A percentile compares a stretch with the other conserved stretches of the same genome.
Conservation (phyloP, 768 basidiomycete species). For the Coprinellus micaceus region DNA sequence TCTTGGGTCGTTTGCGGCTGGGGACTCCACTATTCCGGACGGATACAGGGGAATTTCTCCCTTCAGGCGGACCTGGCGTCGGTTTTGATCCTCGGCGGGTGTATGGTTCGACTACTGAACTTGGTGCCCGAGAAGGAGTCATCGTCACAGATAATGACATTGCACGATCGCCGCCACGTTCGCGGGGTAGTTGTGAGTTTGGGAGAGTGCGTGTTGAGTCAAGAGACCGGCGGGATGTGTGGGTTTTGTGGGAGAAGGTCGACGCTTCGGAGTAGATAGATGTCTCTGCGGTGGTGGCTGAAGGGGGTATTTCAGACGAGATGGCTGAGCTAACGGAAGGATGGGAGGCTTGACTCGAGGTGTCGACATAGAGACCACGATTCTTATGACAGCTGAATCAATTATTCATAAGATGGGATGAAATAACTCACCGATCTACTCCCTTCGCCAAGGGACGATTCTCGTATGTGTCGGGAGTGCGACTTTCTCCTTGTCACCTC, state of each 20-base stretch:
- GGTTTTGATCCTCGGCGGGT: slow-evolving; percentile 19
- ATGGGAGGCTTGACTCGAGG: slow-evolving; percentile 39
- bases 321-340: slow-evolving; percentile 35
- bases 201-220: slow-evolving; percentile 68
- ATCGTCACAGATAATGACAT: slow-evolving; percentile 74
- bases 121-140: slow-evolving; percentile 34
- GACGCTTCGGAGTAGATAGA: slow-evolving; percentile 25
- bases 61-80: slow-evolving; percentile 34
- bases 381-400: slow-evolving; percentile 20
- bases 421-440: slow-evolving; percentile 19
- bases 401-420: neutral
- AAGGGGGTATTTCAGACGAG: slow-evolving; percentile 14
- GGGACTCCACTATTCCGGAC: slow-evolving; percentile 22
- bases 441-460: slow-evolving; percentile 24
- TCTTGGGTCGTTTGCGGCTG: slow-evolving; percentile 62
- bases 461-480: slow-evolving; percentile 24
- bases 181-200: slow-evolving; percentile 50
- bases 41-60: slow-evolving; percentile 38
- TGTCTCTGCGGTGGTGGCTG: slow-evolving; percentile 20
- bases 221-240: slow-evolving; percentile 55
- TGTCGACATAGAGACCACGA: slow-evolving; percentile 60
- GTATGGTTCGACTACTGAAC: slow-evolving; percentile 37
- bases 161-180: slow-evolving; percentile 49
- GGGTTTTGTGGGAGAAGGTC: slow-evolving; percentile 1
- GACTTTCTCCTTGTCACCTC: slow-evolving; percentile 16